Percentiles rank a stretch among this genome's conserved stretches.
phyloP scores from a whole-genome alignment of 1,284 basidiomycete species.

The Leccinum holopus region DNA sequence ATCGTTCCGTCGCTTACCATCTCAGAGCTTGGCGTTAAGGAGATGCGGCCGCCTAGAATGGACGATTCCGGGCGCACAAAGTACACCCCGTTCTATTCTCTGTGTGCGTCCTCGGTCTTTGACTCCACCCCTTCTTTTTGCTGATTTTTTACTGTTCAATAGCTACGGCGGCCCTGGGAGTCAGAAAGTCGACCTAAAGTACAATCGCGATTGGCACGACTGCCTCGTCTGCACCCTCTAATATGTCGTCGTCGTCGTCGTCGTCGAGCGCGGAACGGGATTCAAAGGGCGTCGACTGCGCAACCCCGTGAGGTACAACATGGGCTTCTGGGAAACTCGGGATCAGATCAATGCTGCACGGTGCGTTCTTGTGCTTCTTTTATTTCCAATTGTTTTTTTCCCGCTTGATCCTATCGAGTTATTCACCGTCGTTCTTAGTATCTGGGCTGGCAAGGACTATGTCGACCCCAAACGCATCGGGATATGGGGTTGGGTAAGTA shows the following conservation, averaged over 20 bases:
- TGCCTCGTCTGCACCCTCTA: slow-evolving; percentile 81
- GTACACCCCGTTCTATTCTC: slow-evolving; percentile 91
- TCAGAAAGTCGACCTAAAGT: slow-evolving; percentile 72
- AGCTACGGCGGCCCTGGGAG: slow-evolving; percentile 91
- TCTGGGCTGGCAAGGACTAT: slow-evolving; percentile 75
- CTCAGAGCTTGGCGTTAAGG: slow-evolving; percentile 81
- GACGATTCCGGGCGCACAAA: slow-evolving; percentile 90
- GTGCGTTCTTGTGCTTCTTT: slow-evolving; percentile 41
- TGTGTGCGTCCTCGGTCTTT: slow-evolving; percentile 47
- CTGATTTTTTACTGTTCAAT: slow-evolving; percentile 6
- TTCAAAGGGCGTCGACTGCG: slow-evolving; percentile 81
- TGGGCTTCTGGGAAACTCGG: slow-evolving; percentile 82
- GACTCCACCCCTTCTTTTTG: neutral
- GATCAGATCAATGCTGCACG: slow-evolving; percentile 89
- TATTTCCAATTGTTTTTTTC: slow-evolving; percentile 5
- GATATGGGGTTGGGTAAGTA: slow-evolving; percentile 91
- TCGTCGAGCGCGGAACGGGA: slow-evolving; percentile 96
- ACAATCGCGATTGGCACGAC: slow-evolving; percentile 79
- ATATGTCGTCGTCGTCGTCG: slow-evolving; percentile 83
- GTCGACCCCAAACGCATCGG: slow-evolving; percentile 84
- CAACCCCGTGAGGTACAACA: slow-evolving; percentile 80
- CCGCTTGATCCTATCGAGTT: slow-evolving; percentile 1
- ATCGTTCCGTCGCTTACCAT: slow-evolving; percentile 20
- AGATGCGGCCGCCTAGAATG: slow-evolving; percentile 89
- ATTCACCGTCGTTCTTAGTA: slow-evolving; percentile 36